Base-by-base conservation (phyloP, 2,329 filamentous ascomycete species). In the Xylaria sp. region DNA sequence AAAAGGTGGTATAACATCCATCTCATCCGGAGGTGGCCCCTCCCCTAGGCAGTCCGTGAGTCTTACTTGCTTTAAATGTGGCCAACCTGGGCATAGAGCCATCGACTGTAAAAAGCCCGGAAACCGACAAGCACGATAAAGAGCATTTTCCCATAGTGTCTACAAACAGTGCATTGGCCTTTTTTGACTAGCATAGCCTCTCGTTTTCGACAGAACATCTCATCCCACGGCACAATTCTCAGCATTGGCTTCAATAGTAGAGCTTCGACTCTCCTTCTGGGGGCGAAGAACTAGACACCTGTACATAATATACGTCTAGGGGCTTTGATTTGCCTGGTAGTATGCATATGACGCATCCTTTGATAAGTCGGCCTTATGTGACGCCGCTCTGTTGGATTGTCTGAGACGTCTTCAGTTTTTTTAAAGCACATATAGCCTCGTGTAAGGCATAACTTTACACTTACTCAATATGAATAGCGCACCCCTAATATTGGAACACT, bases 31-130 rank as follows among this genome's bases (percentile, higher is more conserved):
- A 58, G 72, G 72, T 40, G 67, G 62, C 55, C 83, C 80, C 63
- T 74, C 67, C 67, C 75, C 64, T 62, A 63, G 71, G 41, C 66
- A 61, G 43, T 47, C 64, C 37, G 54, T 70, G 29, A 68, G 67
- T 41, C 75, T 83, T 46, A 79, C 78, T 46, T 91, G 89, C 72
- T 85, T 83, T 74, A 81, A 77, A 17, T 91, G 89, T 72, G 84
- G 86, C 15, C 80, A 85, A 65, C 77, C 78, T 33, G 88, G 88
- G 1, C 89, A 91, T 73, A 83, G 82, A 64, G 80, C 55, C 33
- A 27, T 61, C 44, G 65, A 71, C 5, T 73, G 70, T 62, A 71
- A 73, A 59, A 61, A 51, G 27, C 11, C 52, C n/a, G 53, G 63
- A 25, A 68, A 62, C 23, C 66, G 66, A 38, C 43, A 63, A 60